phyloP scores from a whole-genome alignment of 495 filamentous ascomycete species.

The Penicillium diatomitis region DNA sequence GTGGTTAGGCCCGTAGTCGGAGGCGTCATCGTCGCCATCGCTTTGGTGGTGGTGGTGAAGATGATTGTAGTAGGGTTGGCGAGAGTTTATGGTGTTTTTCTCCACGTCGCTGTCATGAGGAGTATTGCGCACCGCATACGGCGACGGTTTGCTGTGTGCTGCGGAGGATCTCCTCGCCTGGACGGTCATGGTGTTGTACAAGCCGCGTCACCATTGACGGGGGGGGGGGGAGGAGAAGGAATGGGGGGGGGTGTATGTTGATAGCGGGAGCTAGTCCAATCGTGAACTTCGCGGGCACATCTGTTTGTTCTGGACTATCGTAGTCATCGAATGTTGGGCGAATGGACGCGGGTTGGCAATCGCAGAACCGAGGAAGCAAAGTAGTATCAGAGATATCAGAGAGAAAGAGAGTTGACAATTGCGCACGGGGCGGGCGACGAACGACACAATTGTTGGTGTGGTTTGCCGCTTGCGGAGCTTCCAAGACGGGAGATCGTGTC shows the following conservation, averaged over 20 bases:
- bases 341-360: neutral
- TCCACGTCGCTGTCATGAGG: constrained; percentile 25
- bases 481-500: constrained; percentile 13
- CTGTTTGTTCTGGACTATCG: constrained; percentile 1
- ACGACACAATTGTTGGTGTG: neutral
- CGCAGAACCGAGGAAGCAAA: neutral
- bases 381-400: neutral
- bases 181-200: constrained; percentile 25
- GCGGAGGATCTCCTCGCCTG: constrained; percentile 29
- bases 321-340: neutral
- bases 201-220: constrained; percentile 11
- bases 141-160: constrained; percentile 21
- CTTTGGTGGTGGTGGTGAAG: constrained; percentile 9
- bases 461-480: neutral
- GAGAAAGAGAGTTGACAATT: neutral
- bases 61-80: constrained; percentile 15
- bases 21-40: constrained; percentile 19
- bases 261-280: constrained; percentile 1
- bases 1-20: constrained; percentile 15
- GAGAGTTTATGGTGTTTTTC: constrained; percentile 22
- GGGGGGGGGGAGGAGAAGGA: too few species aligned
- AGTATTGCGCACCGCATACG: constrained; percentile 6
- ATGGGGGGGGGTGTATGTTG: neutral
- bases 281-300: constrained; percentile 4
- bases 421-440: constrained; percentile 6